Evolutionary conservation across 2,329 filamentous ascomycete species (phyloP), one percentile per base, ranked within the genome.

Genomic region (Fusarium tricinctum): DNA sequence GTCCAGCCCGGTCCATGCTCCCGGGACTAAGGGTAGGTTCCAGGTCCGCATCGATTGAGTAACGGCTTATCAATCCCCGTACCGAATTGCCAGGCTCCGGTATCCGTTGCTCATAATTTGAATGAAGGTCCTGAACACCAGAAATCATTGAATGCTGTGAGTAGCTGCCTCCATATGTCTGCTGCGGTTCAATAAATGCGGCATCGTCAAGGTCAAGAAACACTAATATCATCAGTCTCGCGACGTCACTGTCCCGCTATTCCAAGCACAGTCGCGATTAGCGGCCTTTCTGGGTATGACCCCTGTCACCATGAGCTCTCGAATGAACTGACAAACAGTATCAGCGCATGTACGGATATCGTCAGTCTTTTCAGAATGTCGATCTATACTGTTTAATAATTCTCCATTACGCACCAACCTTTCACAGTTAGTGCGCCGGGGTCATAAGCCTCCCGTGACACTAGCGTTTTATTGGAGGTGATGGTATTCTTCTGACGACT

Each of bases 361-460:
- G 47, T 67, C 52, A 63, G 60, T 43, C 52, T 50, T 54, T 58
- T 38, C 23, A 53, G 32, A 68, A 58, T 52, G 68, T 62, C 53
- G 71, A 74, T 73, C 68, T 55, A 58, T 68, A 53, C 71, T 50
- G 38, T 49, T 61, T 73, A 28, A 47, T 55, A 58, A 58, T 55
- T 59, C 61, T 59, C 57, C 57, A 54, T 52, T n/a, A 22, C 55
- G 56, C 67, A 62, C 52, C 58, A 58, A 47, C 56, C 48, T 46
- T 49, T 52, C 45, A 47, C 46, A 65, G 55, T 59, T 58, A 69
- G 69, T 50, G 58, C 56, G 55, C 54, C 58, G 55, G 56, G 68
- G 66, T 54, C 52, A 65, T 54, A 70, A 73, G 72, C 71, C 69
- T 73, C 72, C 72, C 72, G 72, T 35, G 56, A 60, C 64, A 71